phyloP scores from a whole-genome alignment of 345 rosid species.

The Camelina hispida region DNA sequence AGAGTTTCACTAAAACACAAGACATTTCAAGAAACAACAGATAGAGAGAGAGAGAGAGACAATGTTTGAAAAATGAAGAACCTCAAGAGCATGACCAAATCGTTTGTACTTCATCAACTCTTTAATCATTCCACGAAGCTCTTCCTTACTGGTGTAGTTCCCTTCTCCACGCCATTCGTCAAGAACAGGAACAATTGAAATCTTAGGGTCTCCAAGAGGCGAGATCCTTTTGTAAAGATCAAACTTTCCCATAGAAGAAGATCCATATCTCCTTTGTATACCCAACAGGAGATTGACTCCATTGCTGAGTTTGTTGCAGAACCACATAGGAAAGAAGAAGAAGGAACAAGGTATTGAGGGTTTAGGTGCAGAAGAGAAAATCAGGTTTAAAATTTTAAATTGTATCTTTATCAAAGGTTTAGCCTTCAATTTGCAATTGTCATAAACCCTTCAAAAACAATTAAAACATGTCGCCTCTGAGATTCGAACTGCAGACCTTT shows the following conservation, averaged over 20 bases:
- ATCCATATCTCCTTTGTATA: background rate
- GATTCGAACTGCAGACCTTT: background rate
- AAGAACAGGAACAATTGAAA: conserved; percentile 8
- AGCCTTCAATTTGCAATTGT: background rate
- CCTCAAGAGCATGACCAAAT: conserved; percentile 6
- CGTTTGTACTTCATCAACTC: background rate
- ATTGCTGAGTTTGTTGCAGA: background rate
- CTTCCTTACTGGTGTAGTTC: conserved; percentile 1
- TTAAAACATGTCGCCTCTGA: background rate
- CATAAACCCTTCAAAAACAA: background rate
- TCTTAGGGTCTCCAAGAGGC: background rate
- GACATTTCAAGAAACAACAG: too few species aligned
- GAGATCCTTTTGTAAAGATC: background rate
- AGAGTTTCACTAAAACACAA: too few species aligned
- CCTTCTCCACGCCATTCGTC: conserved; percentile 12
- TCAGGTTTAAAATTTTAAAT: background rate
- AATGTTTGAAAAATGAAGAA: background rate
- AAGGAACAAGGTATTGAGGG: background rate
- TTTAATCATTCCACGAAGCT: conserved; percentile 6
- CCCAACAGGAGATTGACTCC: background rate
- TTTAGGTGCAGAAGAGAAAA: background rate
- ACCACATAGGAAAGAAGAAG: conserved; percentile 5
- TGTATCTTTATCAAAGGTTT: background rate
- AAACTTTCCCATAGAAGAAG: background rate
- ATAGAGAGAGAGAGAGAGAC: too few species aligned